A percentile compares a stretch with the other conserved stretches of the same genome.
These are phyloP conservation scores for Nitzschia putrida DNA, from an alignment of 108 stramenopile species.

Conservation along the genomic window DNA sequence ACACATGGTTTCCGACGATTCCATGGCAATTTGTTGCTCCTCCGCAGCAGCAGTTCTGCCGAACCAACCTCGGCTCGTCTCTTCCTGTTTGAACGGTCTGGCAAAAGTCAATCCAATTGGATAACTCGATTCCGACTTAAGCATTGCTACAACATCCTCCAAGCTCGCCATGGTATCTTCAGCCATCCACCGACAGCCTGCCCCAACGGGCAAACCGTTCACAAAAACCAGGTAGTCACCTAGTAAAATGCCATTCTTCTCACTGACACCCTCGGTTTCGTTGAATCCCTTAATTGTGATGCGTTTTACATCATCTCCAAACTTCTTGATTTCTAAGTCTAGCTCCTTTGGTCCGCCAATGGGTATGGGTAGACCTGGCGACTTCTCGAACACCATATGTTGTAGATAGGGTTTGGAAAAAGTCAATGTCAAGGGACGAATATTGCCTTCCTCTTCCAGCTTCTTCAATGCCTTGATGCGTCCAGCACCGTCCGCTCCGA, in stretches of 20 bases:
- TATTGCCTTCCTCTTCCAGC: slow-evolving; percentile 54
- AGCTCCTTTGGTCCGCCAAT: slow-evolving; percentile 77
- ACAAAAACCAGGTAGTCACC: slow-evolving; percentile 86
- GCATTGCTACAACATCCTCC: slow-evolving; percentile 59
- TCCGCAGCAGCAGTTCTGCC: slow-evolving; percentile 3
- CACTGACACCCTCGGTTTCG: slow-evolving; percentile 67
- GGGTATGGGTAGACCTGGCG: slow-evolving; percentile 22
- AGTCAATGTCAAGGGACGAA: slow-evolving; percentile 65
- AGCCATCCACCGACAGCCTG: slow-evolving; percentile 70
- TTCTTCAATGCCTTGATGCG: slow-evolving; percentile 51
- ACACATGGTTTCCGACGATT: slow-evolving; percentile 65
- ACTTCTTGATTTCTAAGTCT: slow-evolving; percentile 49
- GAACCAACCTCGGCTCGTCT: slow-evolving; percentile 36
- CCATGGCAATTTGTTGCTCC: slow-evolving; percentile 25
- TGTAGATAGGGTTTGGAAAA: slow-evolving; percentile 69
- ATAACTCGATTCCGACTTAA: slow-evolving; percentile 48
- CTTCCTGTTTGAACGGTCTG: slow-evolving; percentile 46
- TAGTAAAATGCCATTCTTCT: slow-evolving; percentile 67
- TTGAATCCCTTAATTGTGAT: slow-evolving; percentile 70
- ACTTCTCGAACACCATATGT: slow-evolving; percentile 50
- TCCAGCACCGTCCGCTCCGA: slow-evolving; percentile 63
- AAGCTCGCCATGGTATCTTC: slow-evolving; percentile 40
- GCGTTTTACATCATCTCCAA: slow-evolving; percentile 39
- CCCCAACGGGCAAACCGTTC: slow-evolving; percentile 82
- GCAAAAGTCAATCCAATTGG: slow-evolving; percentile 87